These are phyloP conservation scores for Kwoniella dendrophila DNA, from an alignment of 768 basidiomycete genomes.

Conservation along the genomic window DNA sequence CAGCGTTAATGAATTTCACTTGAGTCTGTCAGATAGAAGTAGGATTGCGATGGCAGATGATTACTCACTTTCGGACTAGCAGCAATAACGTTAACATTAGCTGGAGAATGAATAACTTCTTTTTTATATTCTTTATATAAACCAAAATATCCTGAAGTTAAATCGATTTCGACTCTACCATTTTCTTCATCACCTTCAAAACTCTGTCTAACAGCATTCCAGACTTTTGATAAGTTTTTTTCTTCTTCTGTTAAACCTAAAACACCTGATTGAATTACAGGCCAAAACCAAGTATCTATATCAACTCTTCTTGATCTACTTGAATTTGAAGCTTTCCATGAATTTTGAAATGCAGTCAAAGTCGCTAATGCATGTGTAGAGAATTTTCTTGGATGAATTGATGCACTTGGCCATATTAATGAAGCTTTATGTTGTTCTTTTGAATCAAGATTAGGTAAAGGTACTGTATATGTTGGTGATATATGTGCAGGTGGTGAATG, in stretches of 20 bases:
- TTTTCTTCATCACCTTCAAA: conserved; percentile 20
- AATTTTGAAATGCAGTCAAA: conserved; percentile 66
- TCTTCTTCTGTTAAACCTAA: conserved; percentile 87
- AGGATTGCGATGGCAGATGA: not conserved
- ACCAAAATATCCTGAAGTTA: conserved; percentile 96
- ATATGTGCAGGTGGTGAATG: conserved; percentile 45
- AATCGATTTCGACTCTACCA: conserved; percentile 65
- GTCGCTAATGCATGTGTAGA: conserved; percentile 65
- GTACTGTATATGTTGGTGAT: conserved; percentile 42
- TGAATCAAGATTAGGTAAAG: conserved; percentile 30
- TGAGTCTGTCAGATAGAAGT: not conserved
- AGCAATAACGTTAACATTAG: conserved; percentile 70
- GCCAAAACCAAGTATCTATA: conserved; percentile 67
- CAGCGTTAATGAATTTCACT: not conserved
- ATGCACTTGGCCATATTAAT: conserved; percentile 69
- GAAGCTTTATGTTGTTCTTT: conserved; percentile 59
- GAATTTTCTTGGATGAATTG: conserved; percentile 71
- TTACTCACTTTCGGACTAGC: conserved; percentile 77
- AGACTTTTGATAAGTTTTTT: conserved; percentile 57
- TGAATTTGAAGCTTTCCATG: conserved; percentile 47
- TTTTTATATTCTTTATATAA: conserved; percentile 78
- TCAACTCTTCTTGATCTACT: conserved; percentile 44
- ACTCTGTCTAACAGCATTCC: conserved; percentile 46
- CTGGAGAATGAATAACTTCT: conserved; percentile 63
- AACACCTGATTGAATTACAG: conserved; percentile 86